Base-by-base conservation (phyloP, 768 basidiomycete genomes). In the Termitomyces sp. region DNA sequence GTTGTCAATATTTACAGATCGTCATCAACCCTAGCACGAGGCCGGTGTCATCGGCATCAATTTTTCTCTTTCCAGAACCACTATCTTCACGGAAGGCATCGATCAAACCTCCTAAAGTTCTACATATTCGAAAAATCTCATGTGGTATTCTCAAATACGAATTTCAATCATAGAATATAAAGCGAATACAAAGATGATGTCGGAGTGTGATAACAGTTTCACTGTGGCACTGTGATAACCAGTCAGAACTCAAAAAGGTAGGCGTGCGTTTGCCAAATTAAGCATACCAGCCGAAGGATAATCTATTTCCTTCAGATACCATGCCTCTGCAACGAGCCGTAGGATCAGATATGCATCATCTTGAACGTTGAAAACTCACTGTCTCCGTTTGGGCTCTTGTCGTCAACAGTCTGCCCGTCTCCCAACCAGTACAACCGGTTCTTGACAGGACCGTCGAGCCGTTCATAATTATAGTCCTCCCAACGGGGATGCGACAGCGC, bases 351-450 rank as follows among this genome's bases (percentile, higher is more conserved):
- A 2, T 30, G 9, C 8, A 28, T 50, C 48, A 21, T 16, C 8
- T 17, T 41, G 30, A 39, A 42, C 19, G 17, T 16, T 41, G n/a
- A 19, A 45, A 25, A 57, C 72, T 65, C 52, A 71, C 71, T 71
- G 43, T 79, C 70, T 28, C 54, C 64, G 3, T 64, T 41, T 14
- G 65, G 64, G 30, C 68, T 65, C 40, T 59, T 76, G 62, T 85
- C 84, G 19, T 73, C 74, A n/a, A 73, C 66, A 7, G 82, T 82
- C 63, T 79, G 79, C 16, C 85, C 84, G 54, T 84, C 78, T 2
- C 86, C 85, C 7, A 85, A 72, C 80, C 81, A 88, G 56, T 78
- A 71, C 60, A 85, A 74, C 10, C 79, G 67, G 60, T 85, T 84
- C 51, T 67, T 69, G 40, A 68, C 64, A 5, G 44, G 34, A 6